These are phyloP conservation scores for Ambrosiella xylebori DNA, from an alignment of 2,329 filamentous ascomycete species.

Conservation along the genomic window DNA sequence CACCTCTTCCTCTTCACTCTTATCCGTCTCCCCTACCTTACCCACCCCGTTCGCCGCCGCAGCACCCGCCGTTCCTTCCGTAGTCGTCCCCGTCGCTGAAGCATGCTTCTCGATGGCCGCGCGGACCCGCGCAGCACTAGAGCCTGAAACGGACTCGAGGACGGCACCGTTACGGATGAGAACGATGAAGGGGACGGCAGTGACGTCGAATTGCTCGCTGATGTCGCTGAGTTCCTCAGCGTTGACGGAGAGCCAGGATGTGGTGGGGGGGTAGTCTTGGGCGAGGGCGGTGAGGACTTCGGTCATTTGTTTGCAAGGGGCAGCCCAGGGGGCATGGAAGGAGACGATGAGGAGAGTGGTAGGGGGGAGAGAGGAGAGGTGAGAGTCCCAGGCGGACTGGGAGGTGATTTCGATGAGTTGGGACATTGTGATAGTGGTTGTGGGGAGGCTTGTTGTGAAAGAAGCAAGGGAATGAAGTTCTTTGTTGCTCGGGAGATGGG, in stretches of 20 bases:
- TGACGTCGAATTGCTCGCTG: constrained; percentile 83
- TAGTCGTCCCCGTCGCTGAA: constrained; percentile 20
- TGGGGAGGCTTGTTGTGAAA: neutral
- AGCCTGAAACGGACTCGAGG: constrained; percentile 75
- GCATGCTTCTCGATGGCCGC: constrained; percentile 72
- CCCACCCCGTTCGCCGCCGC: constrained; percentile 18
- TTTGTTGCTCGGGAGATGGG: neutral
- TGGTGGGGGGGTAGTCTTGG: constrained; percentile 59
- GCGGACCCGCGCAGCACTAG: constrained; percentile 72
- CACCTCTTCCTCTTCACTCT: neutral
- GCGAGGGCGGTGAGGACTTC: constrained; percentile 74
- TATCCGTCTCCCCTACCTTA: neutral
- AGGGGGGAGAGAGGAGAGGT: constrained; percentile 47
- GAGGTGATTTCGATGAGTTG: constrained; percentile 61
- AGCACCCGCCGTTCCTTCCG: constrained; percentile 22
- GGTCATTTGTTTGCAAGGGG: constrained; percentile 87
- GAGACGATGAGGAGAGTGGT: constrained; percentile 68
- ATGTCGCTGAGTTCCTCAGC: constrained; percentile 88
- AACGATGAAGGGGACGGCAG: constrained; percentile 82
- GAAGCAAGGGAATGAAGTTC: neutral
- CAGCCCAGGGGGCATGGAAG: constrained; percentile 94
- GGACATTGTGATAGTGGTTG: constrained; percentile 38
- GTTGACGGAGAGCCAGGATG: constrained; percentile 79
- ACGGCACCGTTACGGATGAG: constrained; percentile 59
- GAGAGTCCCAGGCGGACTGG: constrained; percentile 54